A percentile compares a stretch with the other conserved stretches of the same genome.
phyloP scores from a whole-genome alignment of 805 yeast genomes.

The Jamesozyma spencerorum region DNA sequence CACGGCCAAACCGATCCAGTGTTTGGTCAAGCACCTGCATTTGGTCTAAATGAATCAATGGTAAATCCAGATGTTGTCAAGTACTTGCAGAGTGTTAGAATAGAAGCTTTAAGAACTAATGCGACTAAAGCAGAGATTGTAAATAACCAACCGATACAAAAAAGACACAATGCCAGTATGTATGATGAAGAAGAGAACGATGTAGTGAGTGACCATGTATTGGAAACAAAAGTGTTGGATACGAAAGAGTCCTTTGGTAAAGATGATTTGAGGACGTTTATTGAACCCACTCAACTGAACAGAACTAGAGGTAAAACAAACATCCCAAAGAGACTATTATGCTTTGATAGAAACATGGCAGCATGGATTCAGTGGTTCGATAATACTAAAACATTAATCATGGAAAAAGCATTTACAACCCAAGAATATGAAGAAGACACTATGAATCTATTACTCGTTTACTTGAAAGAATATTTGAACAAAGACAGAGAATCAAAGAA shows the following conservation, averaged over 20 bases:
- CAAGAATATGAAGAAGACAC: constrained; percentile 15
- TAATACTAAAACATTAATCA: constrained; percentile 1
- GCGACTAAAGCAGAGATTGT: constrained; percentile 2
- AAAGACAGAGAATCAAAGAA: constrained; percentile 5
- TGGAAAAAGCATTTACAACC: constrained; percentile 5
- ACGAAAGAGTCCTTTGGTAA: background rate
- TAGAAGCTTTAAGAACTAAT: constrained; percentile 23
- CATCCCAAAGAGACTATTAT: background rate
- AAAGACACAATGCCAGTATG: constrained; percentile 15
- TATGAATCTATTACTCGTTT: constrained; percentile 14
- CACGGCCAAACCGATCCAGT: constrained; percentile 12
- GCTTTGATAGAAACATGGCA: constrained; percentile 4
- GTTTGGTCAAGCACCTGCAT: constrained; percentile 27
- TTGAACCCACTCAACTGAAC: background rate
- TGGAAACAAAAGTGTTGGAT: background rate
- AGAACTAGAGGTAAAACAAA: background rate
- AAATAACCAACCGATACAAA: background rate
- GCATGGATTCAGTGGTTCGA: constrained; percentile 15
- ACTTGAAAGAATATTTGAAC: constrained; percentile 14
- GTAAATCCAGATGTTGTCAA: constrained; percentile 22
- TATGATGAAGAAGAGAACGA: constrained; percentile 17
- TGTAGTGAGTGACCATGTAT: background rate
- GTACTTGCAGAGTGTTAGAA: constrained; percentile 21
- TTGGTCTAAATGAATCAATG: constrained; percentile 16
- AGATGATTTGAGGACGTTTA: background rate